Evolutionary conservation across 1,139 yeast genomes (phyloP).

Genomic region (Pichia sp.): DNA sequence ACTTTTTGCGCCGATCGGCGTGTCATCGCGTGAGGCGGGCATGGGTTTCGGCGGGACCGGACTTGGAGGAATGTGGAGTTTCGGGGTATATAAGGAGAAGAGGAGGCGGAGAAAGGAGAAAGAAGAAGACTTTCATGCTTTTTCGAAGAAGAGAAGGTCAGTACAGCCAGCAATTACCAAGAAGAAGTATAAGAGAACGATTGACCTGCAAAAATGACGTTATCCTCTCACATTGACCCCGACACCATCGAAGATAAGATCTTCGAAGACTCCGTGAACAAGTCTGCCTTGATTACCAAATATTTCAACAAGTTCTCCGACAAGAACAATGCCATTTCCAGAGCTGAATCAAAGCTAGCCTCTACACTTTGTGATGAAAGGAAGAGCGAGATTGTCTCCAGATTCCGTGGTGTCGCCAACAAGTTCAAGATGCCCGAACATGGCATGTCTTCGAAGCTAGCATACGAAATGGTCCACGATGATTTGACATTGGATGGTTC

Average conservation of each 20-base stretch:
- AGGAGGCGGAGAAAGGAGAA: too few species aligned
- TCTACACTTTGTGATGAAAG: conserved; percentile 4
- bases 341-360: background rate
- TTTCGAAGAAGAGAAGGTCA: background rate
- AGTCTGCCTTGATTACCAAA: conserved; percentile 19
- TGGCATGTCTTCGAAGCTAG: conserved; percentile 50
- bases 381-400: conserved; percentile 20
- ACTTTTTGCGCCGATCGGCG: too few species aligned
- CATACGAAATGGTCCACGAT: conserved; percentile 62
- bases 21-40: too few species aligned
- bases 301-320: conserved; percentile 19
- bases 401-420: conserved; percentile 34
- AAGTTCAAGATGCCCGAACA: conserved; percentile 54
- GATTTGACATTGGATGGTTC: conserved; percentile 80
- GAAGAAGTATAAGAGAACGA: background rate
- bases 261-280: conserved; percentile 27
- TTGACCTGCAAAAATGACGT: conserved; percentile 33
- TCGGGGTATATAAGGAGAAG: too few species aligned
- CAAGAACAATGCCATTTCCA: background rate
- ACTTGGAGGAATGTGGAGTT: too few species aligned
- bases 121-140: too few species aligned
- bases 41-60: too few species aligned
- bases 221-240: conserved; percentile 40
- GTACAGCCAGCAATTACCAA: background rate
- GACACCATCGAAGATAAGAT: conserved; percentile 36